These are phyloP conservation scores for Asclepias syriaca DNA, from an alignment of 257 asterid species.

Conservation along the genomic window DNA sequence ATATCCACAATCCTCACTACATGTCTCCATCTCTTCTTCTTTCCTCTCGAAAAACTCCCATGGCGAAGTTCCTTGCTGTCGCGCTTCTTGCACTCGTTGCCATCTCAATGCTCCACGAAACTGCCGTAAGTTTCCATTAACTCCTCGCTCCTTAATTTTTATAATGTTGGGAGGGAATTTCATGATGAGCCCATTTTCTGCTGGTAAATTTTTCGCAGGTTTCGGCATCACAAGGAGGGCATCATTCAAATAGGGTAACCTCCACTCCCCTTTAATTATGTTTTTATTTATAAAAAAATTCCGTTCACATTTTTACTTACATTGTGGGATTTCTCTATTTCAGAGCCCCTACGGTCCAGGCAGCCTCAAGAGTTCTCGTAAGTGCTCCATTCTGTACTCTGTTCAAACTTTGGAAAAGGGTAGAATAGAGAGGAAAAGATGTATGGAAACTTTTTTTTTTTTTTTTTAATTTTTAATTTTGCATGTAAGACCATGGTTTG, in stretches of 20 bases:
- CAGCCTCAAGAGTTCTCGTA: conserved; percentile 43
- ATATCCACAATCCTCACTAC: not conserved
- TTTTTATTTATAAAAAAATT: not conserved
- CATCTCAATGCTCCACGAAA: conserved; percentile 21
- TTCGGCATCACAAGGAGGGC: conserved; percentile 20
- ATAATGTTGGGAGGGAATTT: not conserved
- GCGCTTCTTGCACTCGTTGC: conserved; percentile 20
- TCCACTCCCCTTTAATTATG: not conserved
- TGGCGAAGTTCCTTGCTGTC: conserved; percentile 24
- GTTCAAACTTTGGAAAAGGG: too few relatives aligned
- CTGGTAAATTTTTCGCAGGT: conserved; percentile 15
- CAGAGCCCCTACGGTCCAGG: conserved; percentile 39
- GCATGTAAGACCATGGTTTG: not conserved
- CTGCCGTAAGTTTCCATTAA: conserved; percentile 16
- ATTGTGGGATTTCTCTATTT: not conserved
- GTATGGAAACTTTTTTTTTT: not conserved
- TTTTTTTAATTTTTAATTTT: not conserved
- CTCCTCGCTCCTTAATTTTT: not conserved
- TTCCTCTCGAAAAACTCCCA: not conserved
- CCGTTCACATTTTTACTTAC: not conserved
- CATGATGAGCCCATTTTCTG: not conserved
- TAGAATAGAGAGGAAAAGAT: not conserved
- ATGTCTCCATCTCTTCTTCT: not conserved
- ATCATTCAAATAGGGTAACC: conserved; percentile 10
- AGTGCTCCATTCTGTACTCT: conserved; percentile 20